phyloP scores from a whole-genome alignment of 306 rosid genomes.

The Glycine latifolia region DNA sequence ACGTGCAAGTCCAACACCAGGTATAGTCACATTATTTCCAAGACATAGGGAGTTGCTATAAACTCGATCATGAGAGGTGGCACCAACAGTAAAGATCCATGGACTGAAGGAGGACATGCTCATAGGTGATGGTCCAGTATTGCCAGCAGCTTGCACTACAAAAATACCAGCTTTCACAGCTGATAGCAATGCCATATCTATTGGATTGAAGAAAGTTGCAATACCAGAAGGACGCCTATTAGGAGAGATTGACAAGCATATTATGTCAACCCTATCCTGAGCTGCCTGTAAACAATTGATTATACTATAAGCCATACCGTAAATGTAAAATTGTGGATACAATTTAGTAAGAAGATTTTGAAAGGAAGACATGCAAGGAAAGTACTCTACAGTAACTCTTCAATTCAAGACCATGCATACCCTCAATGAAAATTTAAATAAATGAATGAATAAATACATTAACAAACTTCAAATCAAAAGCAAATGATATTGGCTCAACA shows the following conservation, averaged over 20 bases:
- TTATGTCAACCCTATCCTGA: constrained; percentile 88
- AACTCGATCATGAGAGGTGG: constrained; percentile 83
- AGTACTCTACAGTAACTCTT: too few species aligned
- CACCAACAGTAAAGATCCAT: constrained; percentile 94
- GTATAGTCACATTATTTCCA: constrained; percentile 83
- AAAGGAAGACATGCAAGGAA: not conserved
- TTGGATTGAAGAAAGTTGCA: constrained; percentile 95
- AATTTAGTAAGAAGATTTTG: constrained; percentile 3
- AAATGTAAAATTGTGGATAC: constrained; percentile 17
- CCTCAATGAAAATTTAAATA: too few species aligned
- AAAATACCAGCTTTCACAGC: constrained; percentile 92
- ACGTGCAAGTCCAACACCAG: constrained; percentile 97
- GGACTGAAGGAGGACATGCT: constrained; percentile 99
- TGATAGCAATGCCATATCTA: constrained; percentile 95
- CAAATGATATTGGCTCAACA: too few species aligned
- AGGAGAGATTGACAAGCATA: constrained; percentile 93
- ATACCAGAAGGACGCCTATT: constrained; percentile 92
- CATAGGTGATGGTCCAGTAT: constrained; percentile 94
- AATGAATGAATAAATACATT: too few species aligned
- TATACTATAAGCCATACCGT: constrained; percentile 31
- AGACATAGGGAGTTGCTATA: constrained; percentile 82
- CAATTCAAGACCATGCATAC: too few species aligned
- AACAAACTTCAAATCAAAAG: too few species aligned
- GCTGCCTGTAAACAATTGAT: constrained; percentile 75
- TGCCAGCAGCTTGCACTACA: constrained; percentile 99